Evolutionary conservation across 2,329 filamentous ascomycete species (phyloP).

Genomic region (Fusarium papillatum): DNA sequence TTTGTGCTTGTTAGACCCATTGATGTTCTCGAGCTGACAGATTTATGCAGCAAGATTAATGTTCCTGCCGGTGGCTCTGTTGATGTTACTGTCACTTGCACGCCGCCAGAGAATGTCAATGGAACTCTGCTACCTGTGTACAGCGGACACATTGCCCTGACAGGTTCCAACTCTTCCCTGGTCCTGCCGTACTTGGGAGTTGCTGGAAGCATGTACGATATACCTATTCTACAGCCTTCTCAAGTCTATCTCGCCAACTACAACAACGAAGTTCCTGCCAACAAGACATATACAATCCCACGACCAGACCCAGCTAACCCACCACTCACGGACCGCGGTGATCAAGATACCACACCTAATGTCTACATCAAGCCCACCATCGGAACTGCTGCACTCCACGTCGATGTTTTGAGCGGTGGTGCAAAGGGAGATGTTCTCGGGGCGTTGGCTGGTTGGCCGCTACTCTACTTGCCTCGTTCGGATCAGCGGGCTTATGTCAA

Average conservation of each 20-base stretch:
- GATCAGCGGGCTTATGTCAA: neutral
- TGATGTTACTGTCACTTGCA: neutral
- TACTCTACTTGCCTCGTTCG: neutral
- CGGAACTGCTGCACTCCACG: neutral
- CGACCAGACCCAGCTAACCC: neutral
- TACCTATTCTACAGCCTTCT: neutral
- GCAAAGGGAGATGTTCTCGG: neutral
- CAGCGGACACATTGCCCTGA: neutral
- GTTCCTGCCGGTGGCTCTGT: neutral
- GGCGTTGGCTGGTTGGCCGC: neutral
- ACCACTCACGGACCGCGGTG: neutral
- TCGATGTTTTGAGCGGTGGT: neutral
- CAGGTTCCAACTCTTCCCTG: neutral
- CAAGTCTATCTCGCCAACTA: slow-evolving; percentile 3
- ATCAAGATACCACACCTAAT: neutral
- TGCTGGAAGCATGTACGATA: neutral
- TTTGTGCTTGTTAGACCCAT: accelerated
- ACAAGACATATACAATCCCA: neutral
- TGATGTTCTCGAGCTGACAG: neutral
- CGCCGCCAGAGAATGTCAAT: neutral
- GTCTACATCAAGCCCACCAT: neutral
- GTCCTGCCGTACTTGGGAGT: neutral
- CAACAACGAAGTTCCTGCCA: neutral
- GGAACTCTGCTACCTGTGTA: neutral
- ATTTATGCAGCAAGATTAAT: neutral